These are phyloP conservation scores for Paraglomus occultum DNA, from an alignment of 192 early-diverging fungal genomes.

Conservation along the genomic window DNA sequence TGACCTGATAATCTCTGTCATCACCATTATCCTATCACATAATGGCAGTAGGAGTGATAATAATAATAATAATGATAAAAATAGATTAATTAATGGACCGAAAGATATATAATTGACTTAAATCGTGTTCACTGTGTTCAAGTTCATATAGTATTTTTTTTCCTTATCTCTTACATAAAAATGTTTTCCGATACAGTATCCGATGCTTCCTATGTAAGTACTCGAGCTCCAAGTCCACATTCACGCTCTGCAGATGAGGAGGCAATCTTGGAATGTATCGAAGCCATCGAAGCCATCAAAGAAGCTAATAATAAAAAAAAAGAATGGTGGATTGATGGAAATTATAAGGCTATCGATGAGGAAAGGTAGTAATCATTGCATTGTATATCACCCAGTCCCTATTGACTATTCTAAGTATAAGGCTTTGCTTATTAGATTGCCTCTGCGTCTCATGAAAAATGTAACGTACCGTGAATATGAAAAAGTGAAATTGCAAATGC, in stretches of 20 bases:
- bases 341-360: constrained; percentile 12
- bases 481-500: neutral
- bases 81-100: too few relatives aligned
- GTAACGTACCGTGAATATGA: neutral
- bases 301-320: constrained; percentile 13
- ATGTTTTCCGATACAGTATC: too few relatives aligned
- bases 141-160: too few relatives aligned
- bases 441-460: constrained; percentile 9
- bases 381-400: constrained; percentile 4
- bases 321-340: constrained; percentile 18
- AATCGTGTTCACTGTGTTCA: too few relatives aligned
- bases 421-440: neutral
- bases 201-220: neutral
- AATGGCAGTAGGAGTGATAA: too few relatives aligned
- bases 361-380: constrained; percentile 7
- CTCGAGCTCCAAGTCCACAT: neutral
- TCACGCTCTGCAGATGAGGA: constrained; percentile 4
- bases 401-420: constrained; percentile 3
- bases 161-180: too few relatives aligned
- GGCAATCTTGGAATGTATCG: constrained; percentile 1
- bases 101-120: too few relatives aligned
- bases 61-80: too few relatives aligned
- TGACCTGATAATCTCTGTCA: too few relatives aligned
- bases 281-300: constrained; percentile 4
- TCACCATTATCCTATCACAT: too few relatives aligned